A percentile compares a stretch with the other conserved stretches of the same genome.
These are phyloP conservation scores for Diaporthe citrichinensis DNA, from an alignment of 2,329 filamentous ascomycete genomes.

Conservation along the genomic window DNA sequence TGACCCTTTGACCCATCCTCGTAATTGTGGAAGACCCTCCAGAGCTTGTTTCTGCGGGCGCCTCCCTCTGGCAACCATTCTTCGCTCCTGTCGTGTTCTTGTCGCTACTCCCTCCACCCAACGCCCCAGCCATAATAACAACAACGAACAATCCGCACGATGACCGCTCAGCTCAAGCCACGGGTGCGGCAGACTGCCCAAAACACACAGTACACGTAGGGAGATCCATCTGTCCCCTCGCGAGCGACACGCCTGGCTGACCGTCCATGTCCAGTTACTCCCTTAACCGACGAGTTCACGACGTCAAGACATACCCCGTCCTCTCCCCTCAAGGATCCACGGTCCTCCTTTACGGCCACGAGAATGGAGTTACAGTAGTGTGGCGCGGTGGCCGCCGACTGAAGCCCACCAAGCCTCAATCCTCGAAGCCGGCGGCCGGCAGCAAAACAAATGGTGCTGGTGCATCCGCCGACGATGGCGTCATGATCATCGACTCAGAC, in stretches of 20 bases:
- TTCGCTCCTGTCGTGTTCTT: neutral
- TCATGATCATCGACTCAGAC: conserved; percentile 76
- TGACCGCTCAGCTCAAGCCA: conserved; percentile 49
- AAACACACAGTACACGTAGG: conserved; percentile 64
- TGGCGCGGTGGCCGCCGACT: conserved; percentile 76
- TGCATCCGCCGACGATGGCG: conserved; percentile 59
- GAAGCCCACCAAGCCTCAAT: conserved; percentile 57
- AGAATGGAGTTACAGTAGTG: conserved; percentile 71
- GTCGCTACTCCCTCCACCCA: neutral
- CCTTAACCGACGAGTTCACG: conserved; percentile 69
- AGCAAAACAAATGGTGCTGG: conserved; percentile 66
- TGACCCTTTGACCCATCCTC: conserved; percentile 22
- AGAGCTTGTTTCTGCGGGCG: conserved; percentile 17
- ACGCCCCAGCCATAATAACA: neutral
- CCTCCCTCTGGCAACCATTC: neutral
- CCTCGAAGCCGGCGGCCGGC: conserved; percentile 48
- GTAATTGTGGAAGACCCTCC: conserved; percentile 4
- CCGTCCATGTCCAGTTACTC: conserved; percentile 64
- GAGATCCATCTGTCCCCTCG: conserved; percentile 41
- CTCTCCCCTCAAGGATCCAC: conserved; percentile 74
- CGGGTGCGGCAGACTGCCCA: conserved; percentile 63
- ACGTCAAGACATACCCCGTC: conserved; percentile 73
- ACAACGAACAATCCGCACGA: conserved; percentile 26
- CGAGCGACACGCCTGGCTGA: neutral
- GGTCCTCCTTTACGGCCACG: conserved; percentile 74